Percentiles rank a stretch among this genome's conserved stretches.
phyloP scores from a whole-genome alignment of 2,329 filamentous ascomycete species.

The Ascochyta lentis region DNA sequence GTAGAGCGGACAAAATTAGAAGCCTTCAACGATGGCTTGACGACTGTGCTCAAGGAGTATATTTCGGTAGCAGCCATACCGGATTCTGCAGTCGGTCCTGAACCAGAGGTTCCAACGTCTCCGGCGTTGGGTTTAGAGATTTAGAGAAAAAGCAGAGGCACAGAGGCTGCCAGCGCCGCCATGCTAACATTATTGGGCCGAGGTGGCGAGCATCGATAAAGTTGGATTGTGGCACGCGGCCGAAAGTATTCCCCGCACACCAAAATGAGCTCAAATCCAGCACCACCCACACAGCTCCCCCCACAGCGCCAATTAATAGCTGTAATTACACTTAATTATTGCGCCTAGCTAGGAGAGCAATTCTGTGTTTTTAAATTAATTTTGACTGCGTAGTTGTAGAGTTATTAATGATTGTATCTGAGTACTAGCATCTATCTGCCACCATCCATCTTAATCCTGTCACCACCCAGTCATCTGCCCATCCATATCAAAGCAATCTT shows the following conservation, averaged over 20 bases:
- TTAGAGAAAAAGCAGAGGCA: too few relatives aligned
- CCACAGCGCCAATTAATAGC: not conserved
- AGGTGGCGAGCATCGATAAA: conserved; percentile 1
- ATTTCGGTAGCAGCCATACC: not conserved
- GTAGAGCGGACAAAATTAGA: not conserved
- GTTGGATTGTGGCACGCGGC: not conserved
- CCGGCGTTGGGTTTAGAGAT: not conserved
- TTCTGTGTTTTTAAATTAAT: not conserved
- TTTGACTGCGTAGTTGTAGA: not conserved
- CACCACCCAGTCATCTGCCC: not conserved
- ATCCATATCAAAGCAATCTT: not conserved
- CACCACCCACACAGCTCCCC: too few relatives aligned
- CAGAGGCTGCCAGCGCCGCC: not conserved
- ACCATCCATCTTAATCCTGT: not conserved
- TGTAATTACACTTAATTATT: not conserved
- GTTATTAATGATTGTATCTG: not conserved
- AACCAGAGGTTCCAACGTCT: not conserved
- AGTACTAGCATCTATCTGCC: not conserved
- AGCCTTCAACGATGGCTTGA: not conserved
- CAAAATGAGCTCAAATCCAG: too few relatives aligned
- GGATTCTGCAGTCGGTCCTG: not conserved
- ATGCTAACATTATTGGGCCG: not conserved
- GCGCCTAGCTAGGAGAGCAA: not conserved
- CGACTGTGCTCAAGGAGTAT: not conserved
- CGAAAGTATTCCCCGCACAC: too few relatives aligned